Evolutionary conservation across 768 basidiomycete species (phyloP).

Genomic region (Sporobolomyces pararoseus): DNA sequence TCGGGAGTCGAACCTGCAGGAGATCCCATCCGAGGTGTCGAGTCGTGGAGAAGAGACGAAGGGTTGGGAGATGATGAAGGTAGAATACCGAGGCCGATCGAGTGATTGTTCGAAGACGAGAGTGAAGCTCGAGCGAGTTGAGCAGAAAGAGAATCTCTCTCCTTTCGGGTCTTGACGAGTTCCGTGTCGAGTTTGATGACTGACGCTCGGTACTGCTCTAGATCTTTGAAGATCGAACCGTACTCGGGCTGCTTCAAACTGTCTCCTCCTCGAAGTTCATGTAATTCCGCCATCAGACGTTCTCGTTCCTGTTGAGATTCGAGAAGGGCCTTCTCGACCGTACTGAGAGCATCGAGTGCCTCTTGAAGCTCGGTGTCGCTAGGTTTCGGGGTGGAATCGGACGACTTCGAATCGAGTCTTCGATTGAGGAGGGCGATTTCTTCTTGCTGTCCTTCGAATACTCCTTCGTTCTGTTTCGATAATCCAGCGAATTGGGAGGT

Average conservation of each 20-base stretch:
- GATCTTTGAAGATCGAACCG: conserved; percentile 67
- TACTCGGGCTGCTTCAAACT: conserved; percentile 56
- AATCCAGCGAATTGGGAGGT: conserved; percentile 1
- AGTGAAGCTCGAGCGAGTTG: conserved; percentile 38
- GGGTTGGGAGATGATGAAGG: not conserved
- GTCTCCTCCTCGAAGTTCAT: conserved; percentile 23
- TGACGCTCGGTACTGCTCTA: conserved; percentile 71
- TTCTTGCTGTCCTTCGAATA: conserved; percentile 6
- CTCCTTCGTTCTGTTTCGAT: conserved; percentile 15
- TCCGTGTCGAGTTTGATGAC: conserved; percentile 73
- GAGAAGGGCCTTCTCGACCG: conserved; percentile 40
- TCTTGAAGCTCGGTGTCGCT: conserved; percentile 38
- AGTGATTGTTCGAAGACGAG: conserved; percentile 14
- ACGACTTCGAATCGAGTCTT: conserved; percentile 20
- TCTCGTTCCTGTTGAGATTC: conserved; percentile 43
- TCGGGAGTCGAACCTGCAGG: not conserved
- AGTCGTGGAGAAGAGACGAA: not conserved
- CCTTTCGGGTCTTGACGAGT: conserved; percentile 70
- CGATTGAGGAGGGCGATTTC: conserved; percentile 21
- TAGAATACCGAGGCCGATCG: conserved; percentile 11
- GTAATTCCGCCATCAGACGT: conserved; percentile 32
- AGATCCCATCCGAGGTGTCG: not conserved
- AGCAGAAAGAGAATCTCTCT: conserved; percentile 65
- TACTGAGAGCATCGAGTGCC: conserved; percentile 32
- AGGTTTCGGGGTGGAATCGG: not conserved